phyloP scores from a whole-genome alignment of 2,329 filamentous ascomycete genomes.

The Alternaria sp. region DNA sequence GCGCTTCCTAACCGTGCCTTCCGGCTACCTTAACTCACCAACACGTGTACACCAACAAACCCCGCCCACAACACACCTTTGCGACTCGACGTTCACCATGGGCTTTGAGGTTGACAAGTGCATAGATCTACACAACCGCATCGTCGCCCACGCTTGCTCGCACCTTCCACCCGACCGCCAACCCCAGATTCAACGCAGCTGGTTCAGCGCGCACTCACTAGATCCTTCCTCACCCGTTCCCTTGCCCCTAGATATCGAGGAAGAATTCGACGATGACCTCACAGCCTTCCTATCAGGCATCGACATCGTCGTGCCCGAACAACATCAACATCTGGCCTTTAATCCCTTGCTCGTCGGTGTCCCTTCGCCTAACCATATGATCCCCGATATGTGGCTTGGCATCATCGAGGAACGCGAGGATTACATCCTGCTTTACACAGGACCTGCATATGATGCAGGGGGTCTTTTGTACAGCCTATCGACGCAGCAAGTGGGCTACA shows the following conservation, averaged over 20 bases:
- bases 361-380: not conserved
- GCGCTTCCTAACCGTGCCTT: not conserved
- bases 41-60: not conserved
- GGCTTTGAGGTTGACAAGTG: not conserved
- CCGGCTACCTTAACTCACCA: not conserved
- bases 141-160: not conserved
- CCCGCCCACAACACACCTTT: not conserved
- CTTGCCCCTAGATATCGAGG: not conserved
- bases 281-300: not conserved
- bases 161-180: not conserved
- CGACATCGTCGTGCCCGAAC: not conserved
- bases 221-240: not conserved
- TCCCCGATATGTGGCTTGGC: not conserved
- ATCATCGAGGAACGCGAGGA: not conserved
- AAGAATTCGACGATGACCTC: not conserved
- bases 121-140: not conserved
- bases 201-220: not conserved
- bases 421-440: not conserved
- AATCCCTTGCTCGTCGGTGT: not conserved
- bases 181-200: not conserved
- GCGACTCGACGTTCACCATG: not conserved
- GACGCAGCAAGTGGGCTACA: not conserved
- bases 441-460: not conserved
- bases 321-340: not conserved
- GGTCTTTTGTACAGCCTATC: not conserved